Conservation (phyloP, 345 rosid genomes). For the Laguncularia racemosa region DNA sequence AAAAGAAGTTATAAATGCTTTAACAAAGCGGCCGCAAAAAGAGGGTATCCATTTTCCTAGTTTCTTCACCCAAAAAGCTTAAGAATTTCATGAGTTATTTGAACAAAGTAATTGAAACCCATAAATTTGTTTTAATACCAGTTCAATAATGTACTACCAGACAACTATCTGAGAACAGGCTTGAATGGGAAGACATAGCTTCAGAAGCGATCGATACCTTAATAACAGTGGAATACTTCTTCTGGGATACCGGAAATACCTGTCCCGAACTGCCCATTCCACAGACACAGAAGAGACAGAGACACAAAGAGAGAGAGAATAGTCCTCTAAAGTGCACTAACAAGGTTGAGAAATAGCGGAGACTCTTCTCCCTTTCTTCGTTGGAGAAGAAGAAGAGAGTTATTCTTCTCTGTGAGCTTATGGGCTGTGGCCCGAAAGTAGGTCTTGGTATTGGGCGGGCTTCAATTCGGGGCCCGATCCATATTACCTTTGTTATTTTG, state of each 20-base stretch:
- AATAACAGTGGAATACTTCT: conserved; percentile 29
- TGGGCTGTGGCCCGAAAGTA: too few species aligned
- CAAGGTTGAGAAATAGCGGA: too few species aligned
- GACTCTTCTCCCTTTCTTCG: too few species aligned
- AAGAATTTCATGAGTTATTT: neutral
- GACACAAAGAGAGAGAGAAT: too few species aligned
- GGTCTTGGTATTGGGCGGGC: too few species aligned
- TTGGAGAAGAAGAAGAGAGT: too few species aligned
- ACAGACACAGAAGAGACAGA: neutral
- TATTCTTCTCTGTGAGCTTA: too few species aligned
- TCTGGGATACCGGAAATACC: conserved; percentile 46
- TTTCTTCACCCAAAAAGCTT: neutral
- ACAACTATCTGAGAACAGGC: neutral
- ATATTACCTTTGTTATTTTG: too few species aligned
- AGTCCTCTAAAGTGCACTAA: too few species aligned
- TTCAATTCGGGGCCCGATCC: too few species aligned
- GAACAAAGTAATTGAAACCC: neutral
- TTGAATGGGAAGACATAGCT: neutral
- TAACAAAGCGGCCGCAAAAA: neutral
- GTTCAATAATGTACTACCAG: neutral
- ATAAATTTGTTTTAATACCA: neutral
- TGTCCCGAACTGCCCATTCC: conserved; percentile 27
- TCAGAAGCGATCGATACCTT: conserved; percentile 34
- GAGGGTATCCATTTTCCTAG: neutral
- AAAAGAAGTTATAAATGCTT: too few species aligned